These are phyloP conservation scores for Ascochyta fabae DNA, from an alignment of 2,329 filamentous ascomycete species.

Conservation along the genomic window DNA sequence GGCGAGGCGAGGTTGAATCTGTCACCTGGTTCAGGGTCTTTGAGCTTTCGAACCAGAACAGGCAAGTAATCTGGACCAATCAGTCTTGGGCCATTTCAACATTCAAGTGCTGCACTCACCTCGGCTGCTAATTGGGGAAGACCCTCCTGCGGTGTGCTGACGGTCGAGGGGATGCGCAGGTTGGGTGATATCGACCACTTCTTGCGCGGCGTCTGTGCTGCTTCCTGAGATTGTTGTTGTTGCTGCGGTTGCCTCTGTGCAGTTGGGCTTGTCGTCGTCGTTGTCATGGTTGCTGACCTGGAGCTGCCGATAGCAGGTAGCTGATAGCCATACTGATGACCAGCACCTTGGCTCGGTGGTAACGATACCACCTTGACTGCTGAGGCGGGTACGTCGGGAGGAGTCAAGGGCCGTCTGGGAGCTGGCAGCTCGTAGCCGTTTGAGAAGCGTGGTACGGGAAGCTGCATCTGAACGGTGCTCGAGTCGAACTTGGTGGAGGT, in stretches of 20 bases:
- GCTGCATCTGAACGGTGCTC: slow-evolving; percentile 40
- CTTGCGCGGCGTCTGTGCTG: slow-evolving; percentile 35
- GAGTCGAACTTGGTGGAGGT: slow-evolving; percentile 36
- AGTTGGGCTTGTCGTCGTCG: slow-evolving; percentile 18
- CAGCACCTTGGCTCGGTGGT: slow-evolving; percentile 34
- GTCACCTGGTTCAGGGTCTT: slow-evolving; percentile 79
- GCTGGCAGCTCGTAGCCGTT: slow-evolving; percentile 30
- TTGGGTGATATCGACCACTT: slow-evolving; percentile 46
- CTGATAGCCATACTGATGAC: slow-evolving; percentile 43
- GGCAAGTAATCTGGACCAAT: slow-evolving; percentile 77
- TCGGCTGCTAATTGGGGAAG: slow-evolving; percentile 51
- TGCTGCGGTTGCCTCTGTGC: slow-evolving; percentile 17
- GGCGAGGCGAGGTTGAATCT: slow-evolving; percentile 56
- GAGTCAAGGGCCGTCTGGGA: slow-evolving; percentile 41
- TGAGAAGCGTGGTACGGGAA: slow-evolving; percentile 37
- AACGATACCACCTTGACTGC: slow-evolving; percentile 43
- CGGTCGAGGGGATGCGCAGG: slow-evolving; percentile 45
- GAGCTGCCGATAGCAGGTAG: slow-evolving; percentile 47
- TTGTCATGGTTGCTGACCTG: slow-evolving; percentile 29
- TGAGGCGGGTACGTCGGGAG: slow-evolving; percentile 42
- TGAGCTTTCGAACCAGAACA: slow-evolving; percentile 96
- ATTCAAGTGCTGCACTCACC: slow-evolving; percentile 28
- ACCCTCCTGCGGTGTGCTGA: slow-evolving; percentile 48
- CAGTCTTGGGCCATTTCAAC: slow-evolving; percentile 12
- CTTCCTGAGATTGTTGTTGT: slow-evolving; percentile 28